These are phyloP conservation scores for Prunus fruticosa DNA, from an alignment of 306 rosid genomes.

Conservation along the genomic window DNA sequence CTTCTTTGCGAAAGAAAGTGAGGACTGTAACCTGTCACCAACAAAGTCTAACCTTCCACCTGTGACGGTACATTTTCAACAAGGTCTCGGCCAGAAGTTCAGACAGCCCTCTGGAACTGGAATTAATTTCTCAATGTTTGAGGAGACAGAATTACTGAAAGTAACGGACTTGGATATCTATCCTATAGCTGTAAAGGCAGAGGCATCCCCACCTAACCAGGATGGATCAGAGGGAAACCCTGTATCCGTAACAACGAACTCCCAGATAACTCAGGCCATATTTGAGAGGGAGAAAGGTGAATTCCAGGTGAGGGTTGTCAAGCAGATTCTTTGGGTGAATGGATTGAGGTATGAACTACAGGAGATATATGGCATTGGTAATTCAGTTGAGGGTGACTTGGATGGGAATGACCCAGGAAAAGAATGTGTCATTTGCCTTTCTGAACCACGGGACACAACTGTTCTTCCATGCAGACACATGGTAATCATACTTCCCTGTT, in stretches of 20 bases:
- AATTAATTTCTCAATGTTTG: conserved; percentile 60
- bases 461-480: conserved; percentile 99
- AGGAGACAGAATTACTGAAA: conserved; percentile 65
- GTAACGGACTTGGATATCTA: conserved; percentile 57
- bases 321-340: conserved; percentile 92
- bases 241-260: conserved; percentile 41
- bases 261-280: conserved; percentile 89
- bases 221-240: conserved; percentile 60
- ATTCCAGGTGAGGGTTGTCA: conserved; percentile 68
- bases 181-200: conserved; percentile 88
- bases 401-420: conserved; percentile 91
- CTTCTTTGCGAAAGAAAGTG: conserved; percentile 95
- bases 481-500: conserved; percentile 50
- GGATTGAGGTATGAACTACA: conserved; percentile 86
- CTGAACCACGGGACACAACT: conserved; percentile 93
- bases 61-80: conserved; percentile 61
- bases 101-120: conserved; percentile 79
- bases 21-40: conserved; percentile 66
- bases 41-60: conserved; percentile 58
- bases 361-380: conserved; percentile 95
- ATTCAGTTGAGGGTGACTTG: conserved; percentile 74
- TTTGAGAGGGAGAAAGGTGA: conserved; percentile 91
- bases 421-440: conserved; percentile 97
- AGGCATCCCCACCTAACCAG: conserved; percentile 42
- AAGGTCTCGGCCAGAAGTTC: conserved; percentile 97